Conservation (phyloP, 176 grass and related monocot genomes). For the Oryza longistaminata region DNA sequence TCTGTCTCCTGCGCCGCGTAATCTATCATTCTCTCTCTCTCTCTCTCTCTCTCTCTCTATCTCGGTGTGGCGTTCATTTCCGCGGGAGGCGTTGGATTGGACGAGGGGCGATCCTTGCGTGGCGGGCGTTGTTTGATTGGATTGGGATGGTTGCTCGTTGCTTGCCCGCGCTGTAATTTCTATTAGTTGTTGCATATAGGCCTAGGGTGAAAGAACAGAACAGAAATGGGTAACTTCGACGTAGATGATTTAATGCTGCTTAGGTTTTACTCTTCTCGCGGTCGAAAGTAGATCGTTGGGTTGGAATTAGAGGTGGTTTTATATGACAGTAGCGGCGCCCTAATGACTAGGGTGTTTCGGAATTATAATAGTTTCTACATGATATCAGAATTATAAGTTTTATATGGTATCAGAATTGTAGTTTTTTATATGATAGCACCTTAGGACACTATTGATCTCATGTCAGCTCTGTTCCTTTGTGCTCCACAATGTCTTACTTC, state of each 20-base stretch:
- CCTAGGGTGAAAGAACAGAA: neutral
- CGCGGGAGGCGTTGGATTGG: neutral
- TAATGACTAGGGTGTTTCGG: neutral
- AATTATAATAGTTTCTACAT: slow-evolving; percentile 3
- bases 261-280: neutral
- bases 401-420: neutral
- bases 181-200: neutral
- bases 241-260: slow-evolving; percentile 23
- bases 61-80: neutral
- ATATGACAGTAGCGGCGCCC: neutral
- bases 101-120: neutral
- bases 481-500: neutral
- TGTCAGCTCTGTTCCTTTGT: neutral
- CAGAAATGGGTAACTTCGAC: neutral
- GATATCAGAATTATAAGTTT: neutral
- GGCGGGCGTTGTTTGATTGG: neutral
- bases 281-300: neutral
- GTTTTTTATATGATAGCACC: neutral
- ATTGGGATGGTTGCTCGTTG: neutral
- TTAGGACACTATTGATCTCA: neutral
- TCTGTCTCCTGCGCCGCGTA: neutral
- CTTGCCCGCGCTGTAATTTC: neutral
- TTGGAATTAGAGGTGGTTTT: neutral
- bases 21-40: neutral
- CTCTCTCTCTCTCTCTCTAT: no score